Evolutionary conservation across 2,329 filamentous ascomycete species (phyloP).

Genomic region (Aspergillus pseudonomiae): DNA sequence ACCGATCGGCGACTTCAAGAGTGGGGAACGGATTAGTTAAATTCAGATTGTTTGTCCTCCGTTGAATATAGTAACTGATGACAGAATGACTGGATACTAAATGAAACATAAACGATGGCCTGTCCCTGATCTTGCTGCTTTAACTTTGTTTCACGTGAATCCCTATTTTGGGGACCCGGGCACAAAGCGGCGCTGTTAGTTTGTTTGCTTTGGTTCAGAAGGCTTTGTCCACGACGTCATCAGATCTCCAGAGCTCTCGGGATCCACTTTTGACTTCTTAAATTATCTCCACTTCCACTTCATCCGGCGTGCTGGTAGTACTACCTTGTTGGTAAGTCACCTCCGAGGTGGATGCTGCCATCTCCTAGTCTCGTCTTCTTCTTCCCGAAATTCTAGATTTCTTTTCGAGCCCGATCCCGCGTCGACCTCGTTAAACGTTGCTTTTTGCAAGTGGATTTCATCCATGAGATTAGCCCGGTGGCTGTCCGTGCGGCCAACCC

Average conservation of each 20-base stretch:
- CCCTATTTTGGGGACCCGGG: no score
- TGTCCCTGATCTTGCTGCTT: not conserved
- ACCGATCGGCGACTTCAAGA: not conserved
- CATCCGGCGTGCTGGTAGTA: not conserved
- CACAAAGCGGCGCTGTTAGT: not conserved
- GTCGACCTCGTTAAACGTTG: not conserved
- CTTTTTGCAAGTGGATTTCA: not conserved
- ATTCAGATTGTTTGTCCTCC: not conserved
- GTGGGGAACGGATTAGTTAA: not conserved
- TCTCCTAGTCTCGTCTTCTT: not conserved
- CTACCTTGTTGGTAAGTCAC: not conserved
- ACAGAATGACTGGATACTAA: not conserved
- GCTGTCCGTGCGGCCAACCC: constrained; percentile 16
- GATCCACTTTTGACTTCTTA: not conserved
- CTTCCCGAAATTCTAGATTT: not conserved
- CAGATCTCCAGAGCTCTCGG: no score
- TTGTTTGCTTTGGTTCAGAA: not conserved
- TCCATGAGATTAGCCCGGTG: constrained; percentile 7
- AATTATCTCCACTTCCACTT: not conserved
- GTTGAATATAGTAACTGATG: not conserved
- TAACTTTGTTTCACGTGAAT: not conserved
- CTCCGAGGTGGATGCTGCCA: not conserved
- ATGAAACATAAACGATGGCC: not conserved
- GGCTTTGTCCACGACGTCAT: not conserved
- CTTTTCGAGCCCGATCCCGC: not conserved